Evolutionary conservation across 2,329 filamentous ascomycete species (phyloP).

Genomic region (Raffaelea albimanens): DNA sequence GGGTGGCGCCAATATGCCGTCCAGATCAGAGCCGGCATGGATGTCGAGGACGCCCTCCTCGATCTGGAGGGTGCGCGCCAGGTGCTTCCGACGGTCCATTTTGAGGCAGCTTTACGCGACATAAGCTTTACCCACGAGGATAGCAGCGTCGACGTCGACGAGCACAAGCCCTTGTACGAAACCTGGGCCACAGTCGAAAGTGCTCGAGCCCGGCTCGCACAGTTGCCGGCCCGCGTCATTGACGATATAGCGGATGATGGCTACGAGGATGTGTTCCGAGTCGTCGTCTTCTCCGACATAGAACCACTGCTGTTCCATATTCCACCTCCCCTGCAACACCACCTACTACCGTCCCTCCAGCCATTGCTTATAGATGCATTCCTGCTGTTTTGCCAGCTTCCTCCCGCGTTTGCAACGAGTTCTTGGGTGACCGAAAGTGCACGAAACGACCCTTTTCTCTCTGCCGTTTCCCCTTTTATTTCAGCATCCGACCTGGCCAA

Average conservation of each 20-base stretch:
- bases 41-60: constrained; percentile 1
- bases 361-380: constrained; percentile 58
- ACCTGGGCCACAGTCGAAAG: constrained; percentile 47
- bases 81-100: constrained; percentile 5
- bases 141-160: constrained; percentile 5
- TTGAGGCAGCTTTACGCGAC: neutral
- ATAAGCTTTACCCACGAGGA: neutral
- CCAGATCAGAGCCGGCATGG: constrained; percentile 11
- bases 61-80: neutral
- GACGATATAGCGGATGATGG: constrained; percentile 66
- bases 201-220: constrained; percentile 34
- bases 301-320: constrained; percentile 49
- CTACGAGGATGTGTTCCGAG: constrained; percentile 74
- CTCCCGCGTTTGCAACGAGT: constrained; percentile 30
- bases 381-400: constrained; percentile 56
- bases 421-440: constrained; percentile 21
- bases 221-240: constrained; percentile 60
- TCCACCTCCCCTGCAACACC: constrained; percentile 34
- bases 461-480: constrained; percentile 6
- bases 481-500: no score
- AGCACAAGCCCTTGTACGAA: constrained; percentile 26
- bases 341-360: constrained; percentile 23
- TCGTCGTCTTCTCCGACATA: constrained; percentile 73
- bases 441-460: constrained; percentile 43
- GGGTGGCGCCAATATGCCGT: constrained; percentile 56